Percentiles rank a stretch among this genome's conserved stretches.
Conservation (phyloP, 2,329 filamentous ascomycete species). For the Blastomyces percursus region DNA sequence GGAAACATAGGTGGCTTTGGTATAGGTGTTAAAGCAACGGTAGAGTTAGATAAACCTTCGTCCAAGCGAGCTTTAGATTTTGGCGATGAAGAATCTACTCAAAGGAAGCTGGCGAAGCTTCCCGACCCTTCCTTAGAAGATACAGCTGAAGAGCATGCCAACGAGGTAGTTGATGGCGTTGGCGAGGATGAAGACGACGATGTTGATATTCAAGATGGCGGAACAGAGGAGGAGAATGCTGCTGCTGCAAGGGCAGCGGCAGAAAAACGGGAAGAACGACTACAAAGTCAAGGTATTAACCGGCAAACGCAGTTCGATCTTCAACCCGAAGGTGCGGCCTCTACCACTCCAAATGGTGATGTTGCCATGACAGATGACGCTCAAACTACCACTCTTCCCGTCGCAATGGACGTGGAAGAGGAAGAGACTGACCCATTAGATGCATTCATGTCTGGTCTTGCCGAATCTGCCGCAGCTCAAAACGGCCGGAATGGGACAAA, state of each 20-base stretch:
- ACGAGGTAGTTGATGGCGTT: slow-evolving; percentile 38
- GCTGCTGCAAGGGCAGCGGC: slow-evolving; percentile 76
- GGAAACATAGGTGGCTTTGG: slow-evolving; percentile 76
- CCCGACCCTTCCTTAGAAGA: slow-evolving; percentile 62
- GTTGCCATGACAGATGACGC: slow-evolving; percentile 34
- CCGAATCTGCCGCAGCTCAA: slow-evolving; percentile 39
- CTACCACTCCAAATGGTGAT: slow-evolving; percentile 28
- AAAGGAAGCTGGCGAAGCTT: slow-evolving; percentile 83
- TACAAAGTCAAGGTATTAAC: slow-evolving; percentile 36
- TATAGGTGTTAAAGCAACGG: slow-evolving; percentile 55
- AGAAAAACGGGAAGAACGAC: slow-evolving; percentile 65
- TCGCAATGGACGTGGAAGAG: slow-evolving; percentile 31
- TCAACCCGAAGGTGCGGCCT: slow-evolving; percentile 30
- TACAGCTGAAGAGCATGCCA: slow-evolving; percentile 45
- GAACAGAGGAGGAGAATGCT: slow-evolving; percentile 76
- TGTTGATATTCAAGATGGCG: slow-evolving; percentile 63
- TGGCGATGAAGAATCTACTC: slow-evolving; percentile 75
- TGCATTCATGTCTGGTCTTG: slow-evolving; percentile 80
- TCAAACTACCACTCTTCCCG: slow-evolving; percentile 25
- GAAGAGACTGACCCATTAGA: slow-evolving; percentile 82
- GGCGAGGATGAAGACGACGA: slow-evolving; percentile 58
- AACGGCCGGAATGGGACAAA: slow-evolving; percentile 25
- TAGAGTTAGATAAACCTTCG: slow-evolving; percentile 55
- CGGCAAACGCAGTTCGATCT: slow-evolving; percentile 19
- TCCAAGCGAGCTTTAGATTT: slow-evolving; percentile 69